Evolutionary conservation across 495 filamentous ascomycete genomes (phyloP).

Genomic region (Aspergillus coremiiformis): DNA sequence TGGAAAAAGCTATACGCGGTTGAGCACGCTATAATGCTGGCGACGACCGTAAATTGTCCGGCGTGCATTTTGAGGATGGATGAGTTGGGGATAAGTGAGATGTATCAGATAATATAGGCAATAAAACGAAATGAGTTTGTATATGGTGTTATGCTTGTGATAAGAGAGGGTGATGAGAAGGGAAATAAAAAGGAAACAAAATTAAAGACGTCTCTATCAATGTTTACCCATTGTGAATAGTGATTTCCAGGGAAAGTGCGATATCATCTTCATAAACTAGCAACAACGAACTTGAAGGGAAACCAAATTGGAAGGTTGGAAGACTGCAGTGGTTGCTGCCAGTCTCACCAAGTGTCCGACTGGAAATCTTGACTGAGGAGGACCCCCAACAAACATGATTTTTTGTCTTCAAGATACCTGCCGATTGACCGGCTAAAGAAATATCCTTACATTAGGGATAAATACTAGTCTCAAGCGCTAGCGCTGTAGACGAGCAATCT

Average conservation of each 20-base stretch:
- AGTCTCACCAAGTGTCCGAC: too few relatives aligned
- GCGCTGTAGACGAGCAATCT: too few relatives aligned
- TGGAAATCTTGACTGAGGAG: too few relatives aligned
- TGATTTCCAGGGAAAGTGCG: background rate
- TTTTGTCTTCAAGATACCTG: too few relatives aligned
- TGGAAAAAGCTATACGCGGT: conserved; percentile 13
- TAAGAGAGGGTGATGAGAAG: conserved; percentile 3
- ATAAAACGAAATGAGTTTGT: conserved; percentile 16
- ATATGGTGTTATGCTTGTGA: conserved; percentile 2
- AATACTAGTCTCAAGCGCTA: too few relatives aligned
- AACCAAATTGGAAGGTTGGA: too few relatives aligned
- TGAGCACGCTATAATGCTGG: conserved; percentile 8
- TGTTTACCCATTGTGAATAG: background rate
- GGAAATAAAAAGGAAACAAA: background rate
- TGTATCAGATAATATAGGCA: conserved; percentile 9
- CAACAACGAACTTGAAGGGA: background rate
- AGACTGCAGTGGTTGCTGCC: background rate
- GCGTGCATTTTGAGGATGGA: conserved; percentile 19
- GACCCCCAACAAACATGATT: too few relatives aligned
- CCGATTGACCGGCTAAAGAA: too few relatives aligned
- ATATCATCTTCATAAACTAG: background rate
- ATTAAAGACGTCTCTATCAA: background rate
- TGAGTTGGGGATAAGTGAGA: background rate
- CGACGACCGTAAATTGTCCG: conserved; percentile 7
- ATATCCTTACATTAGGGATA: too few relatives aligned